Percentiles rank a stretch among this genome's conserved stretches.
Evolutionary conservation across 768 basidiomycete genomes (phyloP).

Genomic region (Tricholoma saponaceum): DNA sequence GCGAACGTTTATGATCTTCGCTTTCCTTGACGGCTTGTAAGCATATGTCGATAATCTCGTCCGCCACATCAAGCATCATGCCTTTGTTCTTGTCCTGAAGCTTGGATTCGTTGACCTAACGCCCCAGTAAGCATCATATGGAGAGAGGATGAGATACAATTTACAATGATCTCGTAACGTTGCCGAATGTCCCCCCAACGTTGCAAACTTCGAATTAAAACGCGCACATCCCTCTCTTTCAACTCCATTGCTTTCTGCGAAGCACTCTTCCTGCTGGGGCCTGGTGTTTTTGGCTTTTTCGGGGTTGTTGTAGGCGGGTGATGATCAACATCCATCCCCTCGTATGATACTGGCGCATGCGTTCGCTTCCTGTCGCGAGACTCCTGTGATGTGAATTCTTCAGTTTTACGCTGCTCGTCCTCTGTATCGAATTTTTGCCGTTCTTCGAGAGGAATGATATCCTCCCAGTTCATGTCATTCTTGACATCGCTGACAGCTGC

Average conservation of each 20-base stretch:
- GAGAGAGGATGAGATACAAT: constrained; percentile 21
- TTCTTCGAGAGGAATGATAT: constrained; percentile 94
- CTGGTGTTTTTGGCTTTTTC: constrained; percentile 72
- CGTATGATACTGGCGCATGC: constrained; percentile 84
- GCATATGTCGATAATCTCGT: constrained; percentile 90
- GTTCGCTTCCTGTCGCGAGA: constrained; percentile 76
- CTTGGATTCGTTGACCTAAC: constrained; percentile 82
- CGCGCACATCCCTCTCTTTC: constrained; percentile 96
- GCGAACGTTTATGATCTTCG: constrained; percentile 73
- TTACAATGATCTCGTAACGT: constrained; percentile 90
- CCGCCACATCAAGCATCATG: constrained; percentile 86
- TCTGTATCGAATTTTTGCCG: constrained; percentile 82
- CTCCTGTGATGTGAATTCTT: constrained; percentile 67
- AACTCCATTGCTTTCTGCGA: constrained; percentile 95
- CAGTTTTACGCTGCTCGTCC: constrained; percentile 68
- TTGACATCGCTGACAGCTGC: constrained; percentile 97
- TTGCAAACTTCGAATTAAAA: constrained; percentile 90
- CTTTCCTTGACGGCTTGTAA: constrained; percentile 79
- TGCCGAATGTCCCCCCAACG: constrained; percentile 97
- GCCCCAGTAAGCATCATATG: background rate
- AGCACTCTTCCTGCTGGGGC: constrained; percentile 80
- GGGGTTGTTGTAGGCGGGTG: constrained; percentile 54
- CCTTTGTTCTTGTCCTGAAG: constrained; percentile 91
- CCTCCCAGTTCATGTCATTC: constrained; percentile 99
- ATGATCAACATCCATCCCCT: constrained; percentile 90